Conservation (phyloP, 2,329 filamentous ascomycete species). For the Tolypocladium amazonense region DNA sequence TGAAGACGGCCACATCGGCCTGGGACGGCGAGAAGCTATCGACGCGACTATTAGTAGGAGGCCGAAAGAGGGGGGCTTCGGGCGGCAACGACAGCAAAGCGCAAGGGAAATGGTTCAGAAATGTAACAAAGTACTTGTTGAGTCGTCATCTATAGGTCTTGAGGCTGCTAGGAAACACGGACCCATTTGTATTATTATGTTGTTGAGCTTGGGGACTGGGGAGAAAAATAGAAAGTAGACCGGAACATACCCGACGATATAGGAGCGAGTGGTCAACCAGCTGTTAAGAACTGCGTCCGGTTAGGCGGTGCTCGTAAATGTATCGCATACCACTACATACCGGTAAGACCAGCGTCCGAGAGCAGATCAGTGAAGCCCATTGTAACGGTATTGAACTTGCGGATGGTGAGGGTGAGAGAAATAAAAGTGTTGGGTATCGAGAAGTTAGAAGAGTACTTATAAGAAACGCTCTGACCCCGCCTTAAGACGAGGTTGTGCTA, state of each 20-base stretch:
- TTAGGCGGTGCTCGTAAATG: background rate
- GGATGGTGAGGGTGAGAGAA: background rate
- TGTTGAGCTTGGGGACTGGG: background rate
- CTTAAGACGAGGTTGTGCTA: background rate
- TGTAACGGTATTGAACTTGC: slow-evolving; percentile 13
- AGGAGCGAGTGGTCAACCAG: slow-evolving; percentile 62
- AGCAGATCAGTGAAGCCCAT: slow-evolving; percentile 60
- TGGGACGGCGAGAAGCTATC: slow-evolving; percentile 60
- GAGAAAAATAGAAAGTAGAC: background rate
- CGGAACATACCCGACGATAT: slow-evolving; percentile 62
- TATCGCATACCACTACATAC: background rate
- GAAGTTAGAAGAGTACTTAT: background rate
- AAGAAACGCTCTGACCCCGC: background rate
- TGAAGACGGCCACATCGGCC: slow-evolving; percentile 93
- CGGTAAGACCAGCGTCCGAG: slow-evolving; percentile 45
- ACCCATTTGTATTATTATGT: background rate
- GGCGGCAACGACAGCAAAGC: background rate
- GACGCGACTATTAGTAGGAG: background rate
- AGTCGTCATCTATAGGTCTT: background rate
- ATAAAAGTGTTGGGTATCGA: background rate
- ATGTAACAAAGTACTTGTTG: background rate
- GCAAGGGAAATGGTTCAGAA: background rate
- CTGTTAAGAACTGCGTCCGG: slow-evolving; percentile 47
- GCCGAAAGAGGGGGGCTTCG: background rate
- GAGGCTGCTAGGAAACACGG: background rate